These are phyloP conservation scores for Yamadazyma buinensis DNA, from an alignment of 1,139 yeast genomes.

Conservation along the genomic window DNA sequence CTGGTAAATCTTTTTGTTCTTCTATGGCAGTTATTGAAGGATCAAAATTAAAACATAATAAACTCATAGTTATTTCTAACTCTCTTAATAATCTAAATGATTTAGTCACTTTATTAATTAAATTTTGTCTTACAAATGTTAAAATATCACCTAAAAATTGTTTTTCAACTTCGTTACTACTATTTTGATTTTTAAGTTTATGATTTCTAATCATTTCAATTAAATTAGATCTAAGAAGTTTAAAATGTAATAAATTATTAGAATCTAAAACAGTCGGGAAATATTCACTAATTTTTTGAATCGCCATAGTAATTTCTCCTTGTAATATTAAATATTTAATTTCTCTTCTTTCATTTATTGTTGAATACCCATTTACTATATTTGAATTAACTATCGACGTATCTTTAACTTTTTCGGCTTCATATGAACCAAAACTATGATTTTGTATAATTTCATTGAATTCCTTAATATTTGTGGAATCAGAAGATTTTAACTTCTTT, in stretches of 20 bases:
- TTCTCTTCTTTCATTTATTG: slow-evolving; percentile 45
- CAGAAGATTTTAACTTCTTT: slow-evolving; percentile 7
- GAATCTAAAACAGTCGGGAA: slow-evolving; percentile 55
- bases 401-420: slow-evolving; percentile 6
- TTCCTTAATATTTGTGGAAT: neutral
- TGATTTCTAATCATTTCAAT: slow-evolving; percentile 63
- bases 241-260: slow-evolving; percentile 58
- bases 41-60: slow-evolving; percentile 52
- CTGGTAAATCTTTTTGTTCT: slow-evolving; percentile 48
- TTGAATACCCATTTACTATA: slow-evolving; percentile 37
- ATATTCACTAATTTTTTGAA: slow-evolving; percentile 39
- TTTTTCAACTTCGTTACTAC: slow-evolving; percentile 30
- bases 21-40: slow-evolving; percentile 27
- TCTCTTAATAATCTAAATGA: slow-evolving; percentile 53
- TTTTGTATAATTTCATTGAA: slow-evolving; percentile 5
- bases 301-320: slow-evolving; percentile 49
- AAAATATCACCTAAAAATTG: slow-evolving; percentile 54
- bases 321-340: slow-evolving; percentile 46
- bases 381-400: slow-evolving; percentile 7
- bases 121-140: slow-evolving; percentile 56
- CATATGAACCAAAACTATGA: slow-evolving; percentile 12
- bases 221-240: slow-evolving; percentile 54
- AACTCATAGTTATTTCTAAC: slow-evolving; percentile 68
- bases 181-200: slow-evolving; percentile 21
- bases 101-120: slow-evolving; percentile 55